Base-by-base conservation (phyloP, 345 rosid genomes). In the Aethionema arabicum region DNA sequence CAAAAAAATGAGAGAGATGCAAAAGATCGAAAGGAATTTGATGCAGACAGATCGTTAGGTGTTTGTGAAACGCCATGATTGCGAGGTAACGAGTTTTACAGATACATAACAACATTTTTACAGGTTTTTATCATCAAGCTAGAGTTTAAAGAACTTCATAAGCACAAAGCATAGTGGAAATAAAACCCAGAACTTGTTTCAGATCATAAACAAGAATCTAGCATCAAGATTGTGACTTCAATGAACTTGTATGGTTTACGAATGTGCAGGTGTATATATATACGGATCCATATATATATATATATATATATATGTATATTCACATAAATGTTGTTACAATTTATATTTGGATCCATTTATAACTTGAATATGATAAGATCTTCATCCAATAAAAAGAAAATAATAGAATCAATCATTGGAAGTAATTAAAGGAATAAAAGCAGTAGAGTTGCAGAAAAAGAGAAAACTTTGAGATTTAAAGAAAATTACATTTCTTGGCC, bases 401-500 rank as follows among this genome's bases (percentile, higher is more conserved):
- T 21, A 2, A 2, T 21, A 21, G 43, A 13, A 31, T 5, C 53
- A 29, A 8, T 43, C 33, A 5, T 21, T 21, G 27, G 27, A 21
- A 21, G 2, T 21, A 58, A 16, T 41, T 4, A 27, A 52, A 21
- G 2, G 11, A 32, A 55, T 50, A 6, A 49, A 37, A 27, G 32
- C 0, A 52, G 45, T n/a, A 27, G n/a, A 16, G 45, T 39, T 14
- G 12, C 41, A 30, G 60, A 42, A 32, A 60, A 32, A 45, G 40
- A 55, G 62, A 64, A 5, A n/a, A n/a, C n/a, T 6, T 16, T 8
- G 41, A 65, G 30, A 49, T 31, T 2, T 5, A 40, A 48, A 15
- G 27, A 57, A 57, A 53, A 44, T 59, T 65, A 70, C 95, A 48
- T 82, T 83, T 85, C 75, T 71, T 79, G 58, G 92, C 67, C 75